Evolutionary conservation across 1,139 yeast genomes (phyloP).

Genomic region (Candida sp.): DNA sequence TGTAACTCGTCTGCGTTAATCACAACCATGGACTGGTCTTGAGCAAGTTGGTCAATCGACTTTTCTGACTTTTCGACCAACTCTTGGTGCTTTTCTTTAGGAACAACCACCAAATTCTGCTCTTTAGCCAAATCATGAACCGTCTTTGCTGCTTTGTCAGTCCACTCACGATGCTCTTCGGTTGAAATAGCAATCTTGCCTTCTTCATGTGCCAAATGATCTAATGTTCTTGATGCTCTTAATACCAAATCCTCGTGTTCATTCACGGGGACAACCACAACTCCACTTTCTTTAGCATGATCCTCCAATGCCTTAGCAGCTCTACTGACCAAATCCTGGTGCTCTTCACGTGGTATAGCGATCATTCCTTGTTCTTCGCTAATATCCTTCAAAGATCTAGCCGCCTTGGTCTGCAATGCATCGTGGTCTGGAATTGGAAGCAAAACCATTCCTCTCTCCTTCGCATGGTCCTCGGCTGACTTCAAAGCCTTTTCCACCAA

Average conservation of each 20-base stretch:
- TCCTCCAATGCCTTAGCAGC: conserved; percentile 12
- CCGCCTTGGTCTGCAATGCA: conserved; percentile 7
- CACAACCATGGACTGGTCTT: conserved; percentile 15
- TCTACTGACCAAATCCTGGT: conserved; percentile 19
- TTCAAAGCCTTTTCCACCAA: conserved; percentile 15
- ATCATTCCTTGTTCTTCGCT: conserved; percentile 18
- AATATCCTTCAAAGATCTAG: conserved; percentile 5
- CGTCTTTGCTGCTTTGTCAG: conserved; percentile 15
- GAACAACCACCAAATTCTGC: conserved; percentile 12
- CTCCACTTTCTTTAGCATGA: conserved; percentile 15
- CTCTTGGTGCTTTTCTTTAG: conserved; percentile 6
- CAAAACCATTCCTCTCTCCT: conserved; percentile 13
- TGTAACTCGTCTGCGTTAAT: conserved; percentile 15
- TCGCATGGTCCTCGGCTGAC: conserved; percentile 19
- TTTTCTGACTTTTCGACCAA: conserved; percentile 6
- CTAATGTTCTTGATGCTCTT: conserved; percentile 5
- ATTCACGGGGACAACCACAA: conserved; percentile 1
- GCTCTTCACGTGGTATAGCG: conserved; percentile 16
- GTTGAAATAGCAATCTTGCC: conserved; percentile 13
- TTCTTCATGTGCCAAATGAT: conserved; percentile 15
- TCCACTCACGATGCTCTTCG: conserved; percentile 15
- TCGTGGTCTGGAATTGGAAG: conserved; percentile 4
- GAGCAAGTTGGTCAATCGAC: conserved; percentile 15
- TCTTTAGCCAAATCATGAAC: conserved; percentile 16
- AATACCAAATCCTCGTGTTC: conserved; percentile 6